Evolutionary conservation across 176 grass and related monocot species (phyloP), one percentile per base, ranked within the genome.

Genomic region (Guadua angustifolia): DNA sequence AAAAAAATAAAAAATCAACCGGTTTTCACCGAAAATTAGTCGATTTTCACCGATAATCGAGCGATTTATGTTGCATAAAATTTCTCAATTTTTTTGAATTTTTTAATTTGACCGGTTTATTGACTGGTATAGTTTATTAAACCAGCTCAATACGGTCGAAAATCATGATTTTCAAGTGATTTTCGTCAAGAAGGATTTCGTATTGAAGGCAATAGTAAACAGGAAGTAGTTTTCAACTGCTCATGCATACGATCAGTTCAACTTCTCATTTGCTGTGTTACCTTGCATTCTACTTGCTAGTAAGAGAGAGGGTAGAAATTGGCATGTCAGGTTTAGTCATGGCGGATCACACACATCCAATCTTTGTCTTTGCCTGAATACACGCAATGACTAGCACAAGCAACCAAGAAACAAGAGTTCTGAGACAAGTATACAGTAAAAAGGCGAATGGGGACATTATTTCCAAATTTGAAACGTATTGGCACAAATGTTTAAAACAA

Each of bases 401-500:
- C 53, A 76, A 85, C 46, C 71, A 80, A 69, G 40, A 68, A 68
- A 38, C 18, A 13, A 9, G 26, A 51, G 9, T 5, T 7, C 25
- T 9, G 4, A 50, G 14, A 82, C 49, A 71, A 36, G 35, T 53
- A 63, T 52, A 25, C 3, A 21, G 47, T 77, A 77, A 71, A 6
- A 21, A 70, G 6, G 22, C 1, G 39, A 39, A 21, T 38, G 35
- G 15, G 5, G 35, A 36, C 2, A 36, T 36, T 36, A 36, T 36
- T 36, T 36, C 35, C 35, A 36, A 70, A 18, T 83, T 83, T 32
- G 5, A 74, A 84, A 79, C 79, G 69, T 74, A 79, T 33, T 52
- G 68, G 29, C 71, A 83, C 75, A 67, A 83, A 74, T 86, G 74
- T 74, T 53, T 84, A 47, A 9, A 43, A 43, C 8, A 43, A 25